Conservation (phyloP, 2,329 filamentous ascomycete species). For the Tolypocladium nubicola region DNA sequence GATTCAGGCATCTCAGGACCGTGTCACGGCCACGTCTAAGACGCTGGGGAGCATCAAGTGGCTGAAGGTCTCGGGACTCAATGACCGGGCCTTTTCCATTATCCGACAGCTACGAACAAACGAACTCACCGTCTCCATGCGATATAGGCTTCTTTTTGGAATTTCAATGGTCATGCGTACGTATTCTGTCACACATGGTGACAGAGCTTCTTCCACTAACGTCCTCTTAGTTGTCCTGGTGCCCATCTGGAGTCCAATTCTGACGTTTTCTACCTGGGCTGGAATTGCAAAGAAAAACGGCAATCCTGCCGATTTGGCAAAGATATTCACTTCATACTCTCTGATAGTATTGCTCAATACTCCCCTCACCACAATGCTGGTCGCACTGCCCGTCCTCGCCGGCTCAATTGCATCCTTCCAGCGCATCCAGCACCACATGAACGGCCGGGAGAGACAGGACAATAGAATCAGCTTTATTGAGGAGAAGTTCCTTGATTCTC, state of each 20-base stretch:
- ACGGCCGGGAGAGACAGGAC: not conserved
- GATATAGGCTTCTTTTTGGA: not conserved
- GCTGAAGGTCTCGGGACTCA: not conserved
- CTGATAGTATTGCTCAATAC: not conserved
- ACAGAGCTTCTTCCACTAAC: not conserved
- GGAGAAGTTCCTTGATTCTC: not conserved
- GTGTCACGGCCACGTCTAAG: not conserved
- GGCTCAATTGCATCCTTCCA: not conserved
- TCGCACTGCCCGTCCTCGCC: not conserved
- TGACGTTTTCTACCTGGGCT: not conserved
- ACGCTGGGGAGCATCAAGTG: not conserved
- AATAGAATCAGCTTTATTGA: not conserved
- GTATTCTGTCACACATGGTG: not conserved
- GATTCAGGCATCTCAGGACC: not conserved
- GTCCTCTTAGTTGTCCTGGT: not conserved
- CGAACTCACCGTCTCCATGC: not conserved
- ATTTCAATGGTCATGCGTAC: not conserved
- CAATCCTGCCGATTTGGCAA: not conserved
- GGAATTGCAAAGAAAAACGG: not conserved
- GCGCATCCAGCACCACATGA: not conserved
- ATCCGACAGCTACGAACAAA: not conserved
- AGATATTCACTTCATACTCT: not conserved
- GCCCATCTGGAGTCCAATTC: not conserved
- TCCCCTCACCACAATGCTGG: not conserved
- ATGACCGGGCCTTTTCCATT: not conserved